Evolutionary conservation across 140 eudicot genomes (phyloP).

Genomic region (Ambrosia hybrid): DNA sequence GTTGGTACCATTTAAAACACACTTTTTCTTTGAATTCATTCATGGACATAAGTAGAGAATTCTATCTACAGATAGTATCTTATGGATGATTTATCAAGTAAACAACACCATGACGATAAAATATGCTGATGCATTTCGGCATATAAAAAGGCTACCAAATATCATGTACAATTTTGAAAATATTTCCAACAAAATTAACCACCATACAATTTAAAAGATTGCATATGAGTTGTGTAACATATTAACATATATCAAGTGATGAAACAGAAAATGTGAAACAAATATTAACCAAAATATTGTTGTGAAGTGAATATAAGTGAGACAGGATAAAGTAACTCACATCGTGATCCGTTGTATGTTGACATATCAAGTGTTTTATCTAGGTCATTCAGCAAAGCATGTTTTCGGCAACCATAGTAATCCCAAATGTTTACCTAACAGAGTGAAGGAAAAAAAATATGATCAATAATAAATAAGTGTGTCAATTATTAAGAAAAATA

Average conservation of each 20-base stretch:
- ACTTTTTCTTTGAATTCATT: no score
- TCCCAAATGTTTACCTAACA: constrained; percentile 79
- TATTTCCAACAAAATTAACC: not conserved
- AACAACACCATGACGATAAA: no score
- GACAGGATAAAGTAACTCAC: constrained; percentile 49
- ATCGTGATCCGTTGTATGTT: constrained; percentile 86
- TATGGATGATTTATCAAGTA: no score
- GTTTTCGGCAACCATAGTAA: constrained; percentile 65
- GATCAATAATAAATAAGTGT: constrained; percentile 3
- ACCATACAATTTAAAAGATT: no score
- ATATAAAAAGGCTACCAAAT: no score
- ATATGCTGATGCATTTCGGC: no score
- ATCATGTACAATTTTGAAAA: not conserved
- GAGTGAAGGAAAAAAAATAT: not conserved
- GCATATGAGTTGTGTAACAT: no score
- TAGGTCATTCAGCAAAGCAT: constrained; percentile 74
- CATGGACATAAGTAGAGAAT: no score
- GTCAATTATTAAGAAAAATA: constrained; percentile 1
- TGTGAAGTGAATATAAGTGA: not conserved
- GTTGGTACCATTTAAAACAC: no score
- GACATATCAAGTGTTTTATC: constrained; percentile 83
- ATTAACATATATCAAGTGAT: no score
- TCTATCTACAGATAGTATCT: no score
- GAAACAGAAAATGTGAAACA: not conserved
- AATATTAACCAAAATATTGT: not conserved